These are phyloP conservation scores for Apiospora phragmitis DNA, from an alignment of 2,329 filamentous ascomycete genomes.

Conservation along the genomic window DNA sequence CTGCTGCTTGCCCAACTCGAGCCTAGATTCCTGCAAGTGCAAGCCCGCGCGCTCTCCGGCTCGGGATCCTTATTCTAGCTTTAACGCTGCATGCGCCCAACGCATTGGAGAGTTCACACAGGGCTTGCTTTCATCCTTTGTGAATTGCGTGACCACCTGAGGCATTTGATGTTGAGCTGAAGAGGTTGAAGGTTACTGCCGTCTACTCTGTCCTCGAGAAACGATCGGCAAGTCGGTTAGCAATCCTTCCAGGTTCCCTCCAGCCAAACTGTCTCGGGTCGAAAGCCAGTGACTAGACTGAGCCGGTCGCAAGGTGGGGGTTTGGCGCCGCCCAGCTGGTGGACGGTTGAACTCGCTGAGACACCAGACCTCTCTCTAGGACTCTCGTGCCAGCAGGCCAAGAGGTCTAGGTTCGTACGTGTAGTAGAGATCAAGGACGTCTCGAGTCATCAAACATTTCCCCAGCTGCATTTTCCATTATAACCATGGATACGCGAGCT, in stretches of 20 bases:
- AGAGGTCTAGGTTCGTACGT: not conserved
- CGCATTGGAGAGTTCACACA: not conserved
- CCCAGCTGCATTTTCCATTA: not conserved
- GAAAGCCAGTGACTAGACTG: not conserved
- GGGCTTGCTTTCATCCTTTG: not conserved
- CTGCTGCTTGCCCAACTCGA: not conserved
- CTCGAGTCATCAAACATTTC: not conserved
- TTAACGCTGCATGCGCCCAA: conserved; percentile 5
- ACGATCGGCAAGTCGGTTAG: not conserved
- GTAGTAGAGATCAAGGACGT: not conserved
- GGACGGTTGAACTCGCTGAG: not conserved
- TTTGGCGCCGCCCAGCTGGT: not conserved
- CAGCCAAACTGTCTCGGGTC: not conserved
- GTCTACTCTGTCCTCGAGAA: not conserved
- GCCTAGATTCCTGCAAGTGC: not conserved
- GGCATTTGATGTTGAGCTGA: not conserved
- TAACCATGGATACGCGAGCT: not conserved
- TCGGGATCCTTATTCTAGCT: not conserved
- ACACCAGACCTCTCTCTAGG: not conserved
- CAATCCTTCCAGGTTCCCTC: not conserved
- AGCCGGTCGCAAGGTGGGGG: conserved; percentile 1
- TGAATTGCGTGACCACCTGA: too few species aligned
- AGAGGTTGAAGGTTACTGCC: not conserved
- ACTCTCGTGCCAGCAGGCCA: not conserved
- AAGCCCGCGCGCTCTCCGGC: not conserved